Base-by-base conservation (phyloP, 176 grass and related monocot species). In the Carex scoparia region DNA sequence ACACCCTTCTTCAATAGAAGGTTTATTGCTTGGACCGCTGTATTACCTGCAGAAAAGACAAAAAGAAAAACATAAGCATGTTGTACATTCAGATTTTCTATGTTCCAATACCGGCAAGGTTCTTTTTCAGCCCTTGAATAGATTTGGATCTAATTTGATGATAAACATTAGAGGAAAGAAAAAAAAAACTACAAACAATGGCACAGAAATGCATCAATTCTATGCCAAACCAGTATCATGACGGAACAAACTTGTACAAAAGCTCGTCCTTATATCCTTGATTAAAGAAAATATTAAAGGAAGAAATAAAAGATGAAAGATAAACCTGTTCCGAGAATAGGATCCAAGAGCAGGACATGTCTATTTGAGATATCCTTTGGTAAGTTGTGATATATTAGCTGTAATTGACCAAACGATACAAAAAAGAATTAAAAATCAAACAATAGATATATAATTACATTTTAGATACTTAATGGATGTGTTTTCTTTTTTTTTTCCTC, bases 301-400 rank as follows among this genome's bases (percentile, higher is more conserved):
- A 13, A 79, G 28, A 69, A 46, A 56, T 44, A 80, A 60, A 49
- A 84, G 12, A 83, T n/a, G 12, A 46, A 42, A 40, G 83, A 91
- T 88, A 33, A 89, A 99, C 96, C 96, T 92, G 96, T 99, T 85
- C 91, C 96, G 35, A 99, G 71, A 89, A 99, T 99, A 59, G 96
- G 96, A 84, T 95, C 96, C 93, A 99, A 85, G 61, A 99, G 71
- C 55, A 99, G 90, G 51, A 99, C 96, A 91, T 99, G 88, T 65
- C 96, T 92, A 86, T 94, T 94, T 87, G 96, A 87, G 80, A 97
- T 92, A 69, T 97, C 91, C 72, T 92, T 90, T 4, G 94, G 94
- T 60, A 97, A 86, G 84, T 94, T 99, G 53, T 99, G 91, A 88
- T 99, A 99, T 73, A 99, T 95, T 69, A 99, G 92, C 97, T 99